A percentile compares a stretch with the other conserved stretches of the same genome.
Evolutionary conservation across 805 yeast species (phyloP).

Genomic region (Metschnikowia reukaufii): DNA sequence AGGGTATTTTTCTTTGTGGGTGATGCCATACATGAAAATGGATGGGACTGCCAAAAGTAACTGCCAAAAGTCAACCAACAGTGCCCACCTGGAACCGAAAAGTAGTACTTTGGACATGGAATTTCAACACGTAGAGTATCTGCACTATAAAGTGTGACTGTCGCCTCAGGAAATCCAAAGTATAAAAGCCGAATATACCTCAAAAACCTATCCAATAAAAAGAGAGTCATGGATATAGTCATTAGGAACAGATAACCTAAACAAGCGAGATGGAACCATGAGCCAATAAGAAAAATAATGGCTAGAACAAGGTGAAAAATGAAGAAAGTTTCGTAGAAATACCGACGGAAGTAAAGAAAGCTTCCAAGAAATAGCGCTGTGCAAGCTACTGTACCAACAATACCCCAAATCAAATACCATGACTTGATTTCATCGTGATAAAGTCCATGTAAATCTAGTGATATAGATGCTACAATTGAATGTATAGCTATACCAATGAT

Average conservation of each 20-base stretch:
- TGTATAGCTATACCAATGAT: constrained; percentile 53
- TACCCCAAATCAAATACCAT: constrained; percentile 32
- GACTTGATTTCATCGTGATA: background rate
- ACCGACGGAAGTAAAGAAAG: constrained; percentile 48
- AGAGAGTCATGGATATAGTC: constrained; percentile 32
- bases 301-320: constrained; percentile 41
- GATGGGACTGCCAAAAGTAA: constrained; percentile 62
- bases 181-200: constrained; percentile 30
- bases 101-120: constrained; percentile 49
- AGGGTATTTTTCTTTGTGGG: constrained; percentile 38
- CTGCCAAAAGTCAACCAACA: constrained; percentile 60
- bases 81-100: constrained; percentile 53
- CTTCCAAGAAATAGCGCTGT: constrained; percentile 46
- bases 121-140: constrained; percentile 48
- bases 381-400: constrained; percentile 31
- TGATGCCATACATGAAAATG: constrained; percentile 57
- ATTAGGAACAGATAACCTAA: constrained; percentile 35
- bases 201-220: constrained; percentile 41
- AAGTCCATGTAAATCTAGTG: background rate
- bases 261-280: constrained; percentile 60
- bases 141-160: constrained; percentile 35
- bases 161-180: constrained; percentile 40
- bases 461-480: constrained; percentile 28
- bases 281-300: constrained; percentile 47
- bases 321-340: constrained; percentile 55